A percentile compares a stretch with the other conserved stretches of the same genome.
Evolutionary conservation across 345 rosid genomes (phyloP).

Genomic region (Rhizophora apiculata): DNA sequence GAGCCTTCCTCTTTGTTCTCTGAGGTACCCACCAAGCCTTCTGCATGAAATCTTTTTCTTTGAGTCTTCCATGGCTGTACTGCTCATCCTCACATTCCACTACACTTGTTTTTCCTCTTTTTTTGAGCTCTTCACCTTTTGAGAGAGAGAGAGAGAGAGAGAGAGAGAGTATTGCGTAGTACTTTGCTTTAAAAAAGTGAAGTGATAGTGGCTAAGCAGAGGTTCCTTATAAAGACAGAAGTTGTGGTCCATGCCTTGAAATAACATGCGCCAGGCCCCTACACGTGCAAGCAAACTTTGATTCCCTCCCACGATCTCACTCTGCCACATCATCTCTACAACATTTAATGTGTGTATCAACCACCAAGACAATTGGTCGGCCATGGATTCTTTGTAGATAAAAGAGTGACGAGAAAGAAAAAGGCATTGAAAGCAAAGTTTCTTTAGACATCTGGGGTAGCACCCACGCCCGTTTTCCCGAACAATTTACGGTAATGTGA

Average conservation of each 20-base stretch:
- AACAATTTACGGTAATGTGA: too few species aligned
- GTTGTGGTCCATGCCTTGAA: constrained; percentile 23
- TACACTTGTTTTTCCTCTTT: neutral
- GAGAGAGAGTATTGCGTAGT: neutral
- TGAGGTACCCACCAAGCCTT: constrained; percentile 67
- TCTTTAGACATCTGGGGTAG: neutral
- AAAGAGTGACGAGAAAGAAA: neutral
- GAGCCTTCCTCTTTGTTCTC: constrained; percentile 68
- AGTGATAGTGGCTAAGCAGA: neutral
- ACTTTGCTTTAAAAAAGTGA: neutral
- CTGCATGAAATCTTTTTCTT: constrained; percentile 48
- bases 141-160: neutral
- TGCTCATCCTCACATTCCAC: constrained; percentile 18
- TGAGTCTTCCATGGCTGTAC: constrained; percentile 31
- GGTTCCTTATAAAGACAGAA: constrained; percentile 21
- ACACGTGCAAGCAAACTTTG: neutral
- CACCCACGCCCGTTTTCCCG: constrained; percentile 1
- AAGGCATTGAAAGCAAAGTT: neutral
- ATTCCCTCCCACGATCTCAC: neutral
- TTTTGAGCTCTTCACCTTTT: neutral
- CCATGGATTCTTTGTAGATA: neutral
- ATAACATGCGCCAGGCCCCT: neutral
- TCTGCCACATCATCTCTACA: constrained; percentile 30
- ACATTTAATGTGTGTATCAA: constrained; percentile 28
- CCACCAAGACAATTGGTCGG: constrained; percentile 39